Evolutionary conservation across 2,329 filamentous ascomycete species (phyloP), one percentile per base, ranked within the genome.

Genomic region (Xylaria sp.): DNA sequence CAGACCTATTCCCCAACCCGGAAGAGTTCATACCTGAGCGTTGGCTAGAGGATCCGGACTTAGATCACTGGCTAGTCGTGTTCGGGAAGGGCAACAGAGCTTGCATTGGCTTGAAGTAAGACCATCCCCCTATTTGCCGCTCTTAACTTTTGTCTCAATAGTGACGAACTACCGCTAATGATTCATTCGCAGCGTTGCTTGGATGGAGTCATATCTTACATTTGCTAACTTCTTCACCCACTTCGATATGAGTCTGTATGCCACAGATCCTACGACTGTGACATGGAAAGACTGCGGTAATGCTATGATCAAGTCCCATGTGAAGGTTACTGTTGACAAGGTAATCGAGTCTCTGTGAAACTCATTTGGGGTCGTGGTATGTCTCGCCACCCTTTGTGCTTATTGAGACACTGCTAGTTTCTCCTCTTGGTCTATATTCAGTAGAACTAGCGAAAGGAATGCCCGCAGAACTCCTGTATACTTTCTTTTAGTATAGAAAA

Each of bases 61-160:
- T 69, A 65, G 67, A 63, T 6, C 19, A 64, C 1, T 39, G 61
- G 24, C 69, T 72, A 42, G 70, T 74, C 36, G 66, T 70, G 9
- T 75, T 74, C 47, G 74, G 72, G 5, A 65, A 72, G 17, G 73
- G 73, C 4, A 51, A 36, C n/a, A 70, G 73, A 1, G 71, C 72
- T 6, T 75, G 73, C 53, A 72, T 74, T 17, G 71, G 63, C 0
- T 69, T 69, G 24, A 74, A 74, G 60, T 62, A 62, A 54, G 60
- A 21, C 34, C 54, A 27, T 27, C 24, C 24, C 24, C 24, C 24
- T 27, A 27, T 27, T 21, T 21, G 4, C 19, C 39, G 3, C 36
- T 9, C 36, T 39, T 14, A 7, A 39, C 6, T 39, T 7, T 9
- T 3, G 36, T 39, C 36, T 39, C 2, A 39, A 9, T 39, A 9